Base-by-base conservation (phyloP, 2,329 filamentous ascomycete species). In the Nemania diffusa region DNA sequence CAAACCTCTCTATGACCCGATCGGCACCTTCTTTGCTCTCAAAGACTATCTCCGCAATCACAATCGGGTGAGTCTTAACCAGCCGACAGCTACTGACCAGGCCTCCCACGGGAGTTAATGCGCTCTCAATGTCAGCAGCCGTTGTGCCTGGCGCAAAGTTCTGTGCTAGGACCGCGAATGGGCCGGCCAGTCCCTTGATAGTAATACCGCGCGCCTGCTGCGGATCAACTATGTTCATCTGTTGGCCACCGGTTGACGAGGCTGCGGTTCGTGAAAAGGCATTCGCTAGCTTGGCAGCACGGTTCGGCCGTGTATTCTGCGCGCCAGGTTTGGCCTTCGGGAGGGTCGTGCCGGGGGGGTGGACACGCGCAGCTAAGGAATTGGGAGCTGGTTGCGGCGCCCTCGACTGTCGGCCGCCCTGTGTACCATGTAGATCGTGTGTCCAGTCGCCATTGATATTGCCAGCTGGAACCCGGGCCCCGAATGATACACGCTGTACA, bases 111-210 rank as follows among this genome's bases (percentile, higher is more conserved):
- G 89, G 88, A n/a, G 85, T 87, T 88, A 96, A 90, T 64, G 92
- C 92, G 73, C 90, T 92, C 82, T 94, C 91, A 67, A 96, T 93
- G 75, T 96, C 92, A 32, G 91, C 91, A 1, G 90, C 91, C 6
- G 92, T 94, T 0, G 92, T 96, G 42, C 92, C 92, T 1, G 88
- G 88, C 13, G 92, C 92, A 77, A 96, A 93, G 82, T 96, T 96
- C 79, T 92, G 90, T 2, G 91, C 92, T 77, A 93, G 86, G 26
- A 96, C 87, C 20, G 87, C 86, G 73, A 87, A 92, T 1, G 91
- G 91, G 0, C 91, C 90, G 0, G 90, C 90, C 8, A 91, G 81
- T n/a, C 92, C 92, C 60, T 88, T 84, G 71, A 96, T 94, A 40
- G 85, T 89, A 52, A 95, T 85, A 22, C 90, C 89, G 67, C 75